Conservation (phyloP, 208 protist genomes). For the Porcisia hertigi region DNA sequence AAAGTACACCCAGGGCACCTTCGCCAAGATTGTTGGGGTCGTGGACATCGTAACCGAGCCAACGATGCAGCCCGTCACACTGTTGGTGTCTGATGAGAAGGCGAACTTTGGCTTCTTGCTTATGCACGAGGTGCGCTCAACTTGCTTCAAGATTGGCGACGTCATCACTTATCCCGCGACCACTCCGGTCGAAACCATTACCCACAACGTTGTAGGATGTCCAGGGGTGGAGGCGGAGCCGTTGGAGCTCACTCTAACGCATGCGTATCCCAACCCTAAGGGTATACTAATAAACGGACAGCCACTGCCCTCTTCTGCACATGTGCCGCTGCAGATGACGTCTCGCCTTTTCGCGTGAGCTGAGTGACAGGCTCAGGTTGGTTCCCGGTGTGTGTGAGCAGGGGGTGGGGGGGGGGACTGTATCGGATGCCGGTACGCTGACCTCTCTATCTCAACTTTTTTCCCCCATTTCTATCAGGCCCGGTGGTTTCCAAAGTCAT, state of each 20-base stretch:
- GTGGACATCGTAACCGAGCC: constrained; percentile 71
- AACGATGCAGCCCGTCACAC: constrained; percentile 63
- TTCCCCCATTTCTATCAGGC: not conserved
- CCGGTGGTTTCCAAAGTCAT: not conserved
- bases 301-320: constrained; percentile 42
- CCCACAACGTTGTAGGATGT: constrained; percentile 51
- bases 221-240: constrained; percentile 38
- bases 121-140: constrained; percentile 53
- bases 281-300: constrained; percentile 62
- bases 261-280: constrained; percentile 52
- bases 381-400: not conserved
- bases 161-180: constrained; percentile 41
- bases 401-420: not conserved
- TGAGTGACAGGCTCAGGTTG: not conserved
- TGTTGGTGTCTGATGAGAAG: constrained; percentile 49
- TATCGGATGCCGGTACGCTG: not conserved
- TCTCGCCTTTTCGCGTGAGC: constrained; percentile 75
- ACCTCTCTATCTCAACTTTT: not conserved
- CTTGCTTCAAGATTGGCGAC: constrained; percentile 64
- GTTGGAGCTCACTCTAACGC: constrained; percentile 36
- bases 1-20: constrained; percentile 31
- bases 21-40: constrained; percentile 41
- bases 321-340: constrained; percentile 60
- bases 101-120: constrained; percentile 60
- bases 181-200: constrained; percentile 33